Base-by-base conservation (phyloP, 2,329 filamentous ascomycete species). In the Cephalotrichum gorgonifer region DNA sequence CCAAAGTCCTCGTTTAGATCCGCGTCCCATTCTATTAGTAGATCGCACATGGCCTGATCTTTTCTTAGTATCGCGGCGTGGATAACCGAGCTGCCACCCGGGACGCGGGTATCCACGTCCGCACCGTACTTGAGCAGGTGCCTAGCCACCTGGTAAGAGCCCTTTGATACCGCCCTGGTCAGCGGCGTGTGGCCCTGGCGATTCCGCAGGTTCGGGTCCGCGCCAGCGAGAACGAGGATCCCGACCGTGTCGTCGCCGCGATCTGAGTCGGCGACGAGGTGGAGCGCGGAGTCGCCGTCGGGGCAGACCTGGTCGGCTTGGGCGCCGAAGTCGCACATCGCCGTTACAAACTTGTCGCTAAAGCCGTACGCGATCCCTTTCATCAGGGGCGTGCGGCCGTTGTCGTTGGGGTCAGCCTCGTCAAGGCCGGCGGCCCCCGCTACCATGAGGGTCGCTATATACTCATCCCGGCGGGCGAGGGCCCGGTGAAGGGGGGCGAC, bases 261-360 rank as follows among this genome's bases (percentile, higher is more conserved):
- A 22, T 49, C 43, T 12, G 52, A 48, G 27, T 47, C 51, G 20
- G 57, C 57, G 22, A 56, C 55, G 47, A 57, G 51, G 49, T 60
- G 57, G 6, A 60, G 45, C 4, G 54, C 55, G 2, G 57, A 53
- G 15, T 52, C 51, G 3, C 57, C 57, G 22, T 51, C n/a, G 26
- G 28, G 44, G 50, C 59, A 57, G 6, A 53, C 47, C 12, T 56
- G 56, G 23, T 56, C 48, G n/a, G 53, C 26, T 9, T 43, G 22
- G 5, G 58, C 58, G 7, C 56, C 55, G 11, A 58, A 51, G 33
- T 59, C 56, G 44, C 56, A 58, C 28, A 58, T 47, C 4, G 57
- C 43, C 6, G 54, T 48, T 27, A 55, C 48, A 38, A 57, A 55
- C 30, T 57, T 55, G 25, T 53, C 53, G 6, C 56, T 52, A 27